phyloP scores from a whole-genome alignment of 345 rosid genomes.

The Bruguiera sexangula region DNA sequence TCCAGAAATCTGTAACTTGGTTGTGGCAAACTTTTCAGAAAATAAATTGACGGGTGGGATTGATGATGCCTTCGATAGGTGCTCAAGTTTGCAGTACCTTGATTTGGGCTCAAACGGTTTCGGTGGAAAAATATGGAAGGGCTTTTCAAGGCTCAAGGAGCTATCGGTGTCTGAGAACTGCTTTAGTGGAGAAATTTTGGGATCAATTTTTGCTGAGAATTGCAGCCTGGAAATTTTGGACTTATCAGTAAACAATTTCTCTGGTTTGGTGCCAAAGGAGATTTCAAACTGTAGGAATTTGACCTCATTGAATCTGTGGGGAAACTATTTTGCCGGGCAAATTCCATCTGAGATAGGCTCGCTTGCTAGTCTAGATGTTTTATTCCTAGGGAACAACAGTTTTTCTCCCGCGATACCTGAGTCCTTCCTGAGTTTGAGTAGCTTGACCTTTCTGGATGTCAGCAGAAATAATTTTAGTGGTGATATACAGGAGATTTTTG shows the following conservation, averaged over 20 bases:
- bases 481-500: slow-evolving; percentile 61
- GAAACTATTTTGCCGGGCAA: slow-evolving; percentile 54
- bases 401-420: slow-evolving; percentile 61
- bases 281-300: slow-evolving; percentile 59
- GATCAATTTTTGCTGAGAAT: slow-evolving; percentile 40
- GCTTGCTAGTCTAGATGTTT: slow-evolving; percentile 49
- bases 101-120: slow-evolving; percentile 70
- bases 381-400: slow-evolving; percentile 67
- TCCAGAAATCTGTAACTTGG: slow-evolving; percentile 53
- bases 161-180: slow-evolving; percentile 56
- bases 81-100: slow-evolving; percentile 52
- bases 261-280: slow-evolving; percentile 44
- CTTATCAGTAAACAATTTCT: slow-evolving; percentile 53
- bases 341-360: slow-evolving; percentile 68
- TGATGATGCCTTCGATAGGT: slow-evolving; percentile 47
- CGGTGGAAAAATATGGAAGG: slow-evolving; percentile 54
- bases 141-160: slow-evolving; percentile 48
- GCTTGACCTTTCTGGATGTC: slow-evolving; percentile 58
- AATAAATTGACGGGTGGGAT: slow-evolving; percentile 65
- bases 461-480: slow-evolving; percentile 69
- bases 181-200: slow-evolving; percentile 39
- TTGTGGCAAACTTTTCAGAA: slow-evolving; percentile 60
- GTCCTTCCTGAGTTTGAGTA: slow-evolving; percentile 52
- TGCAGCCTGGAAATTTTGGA: slow-evolving; percentile 58
- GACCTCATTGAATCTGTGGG: slow-evolving; percentile 51